Conservation (phyloP, 352 stramenopile genomes). For the Stephanocyclus meneghinianus region DNA sequence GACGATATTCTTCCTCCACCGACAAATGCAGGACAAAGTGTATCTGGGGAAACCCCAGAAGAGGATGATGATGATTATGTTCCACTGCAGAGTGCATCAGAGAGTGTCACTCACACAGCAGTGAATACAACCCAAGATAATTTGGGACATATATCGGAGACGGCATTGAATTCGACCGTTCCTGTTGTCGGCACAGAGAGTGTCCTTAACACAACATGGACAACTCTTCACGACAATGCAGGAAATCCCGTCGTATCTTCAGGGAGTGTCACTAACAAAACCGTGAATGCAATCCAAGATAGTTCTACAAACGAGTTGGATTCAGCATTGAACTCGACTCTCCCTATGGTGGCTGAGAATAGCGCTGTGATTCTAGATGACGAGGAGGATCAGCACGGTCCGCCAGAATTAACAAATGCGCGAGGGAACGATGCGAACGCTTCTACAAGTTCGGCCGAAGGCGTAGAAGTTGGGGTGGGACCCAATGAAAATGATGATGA, state of each 20-base stretch:
- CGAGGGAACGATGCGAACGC: background rate
- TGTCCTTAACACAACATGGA: too few species aligned
- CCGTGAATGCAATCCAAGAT: too few species aligned
- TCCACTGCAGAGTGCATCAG: background rate
- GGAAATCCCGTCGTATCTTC: too few species aligned
- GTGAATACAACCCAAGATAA: too few species aligned
- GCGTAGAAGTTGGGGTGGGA: background rate
- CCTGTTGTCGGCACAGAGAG: too few species aligned
- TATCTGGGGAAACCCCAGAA: background rate
- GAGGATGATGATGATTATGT: slow-evolving; percentile 10
- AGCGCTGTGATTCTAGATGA: background rate
- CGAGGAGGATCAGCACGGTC: background rate
- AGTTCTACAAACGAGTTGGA: too few species aligned
- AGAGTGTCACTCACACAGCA: background rate
- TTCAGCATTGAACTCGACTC: too few species aligned
- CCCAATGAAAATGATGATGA: slow-evolving; percentile 5
- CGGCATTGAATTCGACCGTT: too few species aligned
- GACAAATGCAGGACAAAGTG: background rate
- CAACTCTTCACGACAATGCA: too few species aligned
- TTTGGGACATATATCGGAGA: too few species aligned
- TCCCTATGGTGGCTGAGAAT: background rate
- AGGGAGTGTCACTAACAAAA: too few species aligned
- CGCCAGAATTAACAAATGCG: background rate
- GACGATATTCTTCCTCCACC: background rate
- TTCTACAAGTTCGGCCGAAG: background rate